Conservation (phyloP, 495 filamentous ascomycete genomes). For the Xylaria intraflava region DNA sequence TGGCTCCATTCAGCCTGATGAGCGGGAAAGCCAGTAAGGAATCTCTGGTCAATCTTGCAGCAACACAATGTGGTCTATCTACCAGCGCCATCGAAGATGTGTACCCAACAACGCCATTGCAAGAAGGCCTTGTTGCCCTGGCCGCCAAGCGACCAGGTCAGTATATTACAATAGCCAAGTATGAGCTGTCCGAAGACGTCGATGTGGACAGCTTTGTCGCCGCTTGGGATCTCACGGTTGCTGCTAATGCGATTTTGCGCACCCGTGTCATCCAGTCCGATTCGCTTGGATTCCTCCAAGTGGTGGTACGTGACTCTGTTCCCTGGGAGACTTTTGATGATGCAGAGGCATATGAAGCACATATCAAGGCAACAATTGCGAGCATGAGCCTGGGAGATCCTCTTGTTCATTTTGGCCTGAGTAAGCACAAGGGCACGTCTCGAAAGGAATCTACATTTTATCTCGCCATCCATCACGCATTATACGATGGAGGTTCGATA, state of each 20-base stretch:
- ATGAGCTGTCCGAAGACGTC: slow-evolving; percentile 36
- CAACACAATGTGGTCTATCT: slow-evolving; percentile 21
- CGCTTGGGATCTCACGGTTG: slow-evolving; percentile 47
- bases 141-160: slow-evolving; percentile 42
- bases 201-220: slow-evolving; percentile 43
- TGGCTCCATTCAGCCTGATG: neutral
- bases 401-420: neutral
- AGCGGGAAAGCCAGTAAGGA: neutral
- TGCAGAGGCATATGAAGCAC: neutral
- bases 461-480: slow-evolving; percentile 47
- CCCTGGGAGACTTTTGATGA: slow-evolving; percentile 11
- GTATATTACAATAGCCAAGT: slow-evolving; percentile 47
- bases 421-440: neutral
- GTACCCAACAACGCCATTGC: slow-evolving; percentile 58
- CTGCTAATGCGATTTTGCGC: slow-evolving; percentile 46
- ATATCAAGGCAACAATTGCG: neutral
- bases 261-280: slow-evolving; percentile 48
- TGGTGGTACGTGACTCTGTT: slow-evolving; percentile 33
- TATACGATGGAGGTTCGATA: slow-evolving; percentile 61
- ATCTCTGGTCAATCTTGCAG: neutral
- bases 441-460: neutral
- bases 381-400: neutral
- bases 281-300: slow-evolving; percentile 45
- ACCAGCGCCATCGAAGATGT: slow-evolving; percentile 41
- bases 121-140: slow-evolving; percentile 52